A percentile compares a stretch with the other conserved stretches of the same genome.
phyloP scores from a whole-genome alignment of 257 asterid species.

The Rehmannia glutinosa region DNA sequence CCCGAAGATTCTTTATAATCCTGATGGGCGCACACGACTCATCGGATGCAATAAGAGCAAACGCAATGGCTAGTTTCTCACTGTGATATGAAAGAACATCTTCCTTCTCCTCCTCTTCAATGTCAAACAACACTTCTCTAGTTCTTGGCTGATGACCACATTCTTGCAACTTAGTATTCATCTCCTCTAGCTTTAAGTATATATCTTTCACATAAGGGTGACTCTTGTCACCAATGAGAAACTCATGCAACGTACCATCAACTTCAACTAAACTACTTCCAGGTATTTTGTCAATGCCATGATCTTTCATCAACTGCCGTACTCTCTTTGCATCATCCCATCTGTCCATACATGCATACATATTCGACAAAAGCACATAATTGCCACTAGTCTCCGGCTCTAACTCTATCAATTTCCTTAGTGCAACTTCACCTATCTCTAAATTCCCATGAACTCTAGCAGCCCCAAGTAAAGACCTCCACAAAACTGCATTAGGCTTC shows the following conservation, averaged over 20 bases:
- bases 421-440: slow-evolving; percentile 46
- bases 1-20: slow-evolving; percentile 58
- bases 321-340: slow-evolving; percentile 58
- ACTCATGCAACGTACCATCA: slow-evolving; percentile 57
- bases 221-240: slow-evolving; percentile 45
- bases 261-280: slow-evolving; percentile 61
- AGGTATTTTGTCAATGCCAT: slow-evolving; percentile 47
- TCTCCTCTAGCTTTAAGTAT: slow-evolving; percentile 49
- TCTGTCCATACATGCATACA: slow-evolving; percentile 45
- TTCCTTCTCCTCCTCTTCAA: slow-evolving; percentile 72
- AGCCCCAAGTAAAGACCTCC: slow-evolving; percentile 65
- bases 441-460: slow-evolving; percentile 58
- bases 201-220: slow-evolving; percentile 45
- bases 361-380: slow-evolving; percentile 62
- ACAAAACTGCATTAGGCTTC: slow-evolving; percentile 50
- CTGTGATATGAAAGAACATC: slow-evolving; percentile 54
- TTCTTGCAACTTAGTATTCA: slow-evolving; percentile 42
- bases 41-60: slow-evolving; percentile 47
- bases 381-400: slow-evolving; percentile 63
- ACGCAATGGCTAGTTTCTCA: slow-evolving; percentile 60
- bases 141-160: slow-evolving; percentile 47
- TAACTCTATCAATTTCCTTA: slow-evolving; percentile 35
- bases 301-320: slow-evolving; percentile 50
- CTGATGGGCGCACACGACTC: slow-evolving; percentile 33
- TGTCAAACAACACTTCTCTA: slow-evolving; percentile 60